Evolutionary conservation across 495 filamentous ascomycete species (phyloP), one percentile per base, ranked within the genome.

Genomic region (Choiromyces venosus): DNA sequence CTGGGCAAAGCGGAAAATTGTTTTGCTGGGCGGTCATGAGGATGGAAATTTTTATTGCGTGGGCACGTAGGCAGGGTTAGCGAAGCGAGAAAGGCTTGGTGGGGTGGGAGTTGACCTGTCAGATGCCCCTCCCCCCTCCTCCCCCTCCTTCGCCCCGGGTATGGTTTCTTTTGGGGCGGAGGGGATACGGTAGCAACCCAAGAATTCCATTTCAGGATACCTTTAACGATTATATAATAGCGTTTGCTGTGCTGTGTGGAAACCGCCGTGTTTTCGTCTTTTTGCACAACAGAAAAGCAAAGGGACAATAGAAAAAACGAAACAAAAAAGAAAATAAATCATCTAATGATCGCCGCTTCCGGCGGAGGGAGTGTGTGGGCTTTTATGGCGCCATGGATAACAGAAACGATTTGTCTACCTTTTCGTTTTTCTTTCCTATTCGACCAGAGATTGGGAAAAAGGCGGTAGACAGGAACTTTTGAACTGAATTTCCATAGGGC

Each of bases 81-180:
- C 25, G 73, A 76, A 72, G 75, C 68, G 39, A 77, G 52, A 29
- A 33, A 61, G 52, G 52, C 25, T 16, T 4, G 6, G 52, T 61
- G 73, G 70, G 72, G 76, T 76, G 73, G 74, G 66, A 76, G 66
- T 33, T 77, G 75, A 77, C 75, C 74, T 77, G 75, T 77, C 75
- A 77, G 75, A 77, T 77, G 74, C 67, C 67, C 69, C 67, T 35
- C 65, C 36, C 75, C 65, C 25, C 25, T 12, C 52, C 52, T 4
- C 52, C n/a, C n/a, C n/a, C n/a, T n/a, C n/a, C n/a, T n/a, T n/a
- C n/a, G n/a, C n/a, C n/a, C 52, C 52, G 0, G 52, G 25, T 29
- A 61, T 16, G 52, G 33, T 61, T 61, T 61, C 25, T 61, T 33
- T 16, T 18, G 25, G 25, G 52, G 52, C 46, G n/a, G 44, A n/a